phyloP scores from a whole-genome alignment of 352 stramenopile species.

The Thalassiosira mediterranea region DNA sequence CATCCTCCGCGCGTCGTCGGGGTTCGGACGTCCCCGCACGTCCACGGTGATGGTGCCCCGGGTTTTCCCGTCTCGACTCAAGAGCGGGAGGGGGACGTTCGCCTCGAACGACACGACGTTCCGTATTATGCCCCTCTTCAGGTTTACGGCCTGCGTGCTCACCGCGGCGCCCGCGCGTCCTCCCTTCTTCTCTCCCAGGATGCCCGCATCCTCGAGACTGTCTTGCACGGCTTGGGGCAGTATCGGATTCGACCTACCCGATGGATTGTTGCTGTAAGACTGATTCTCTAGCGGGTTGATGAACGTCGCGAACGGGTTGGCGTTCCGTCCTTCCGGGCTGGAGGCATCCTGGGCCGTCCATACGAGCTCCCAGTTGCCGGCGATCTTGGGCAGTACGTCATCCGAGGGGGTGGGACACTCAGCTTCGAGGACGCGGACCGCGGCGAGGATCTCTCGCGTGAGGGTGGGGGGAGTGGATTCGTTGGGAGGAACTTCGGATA shows the following conservation, averaged over 20 bases:
- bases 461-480: slow-evolving; percentile 54
- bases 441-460: slow-evolving; percentile 62
- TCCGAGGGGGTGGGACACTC: slow-evolving; percentile 55
- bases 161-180: slow-evolving; percentile 26
- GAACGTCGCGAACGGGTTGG: slow-evolving; percentile 40
- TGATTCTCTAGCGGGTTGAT: slow-evolving; percentile 81
- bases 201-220: slow-evolving; percentile 64
- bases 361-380: slow-evolving; percentile 78
- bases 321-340: slow-evolving; percentile 29
- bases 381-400: slow-evolving; percentile 56
- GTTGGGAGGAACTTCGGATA: slow-evolving; percentile 56
- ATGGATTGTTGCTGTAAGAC: slow-evolving; percentile 78
- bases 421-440: slow-evolving; percentile 57
- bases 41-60: slow-evolving; percentile 64
- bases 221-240: slow-evolving; percentile 71
- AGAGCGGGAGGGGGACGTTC: slow-evolving; percentile 40
- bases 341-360: slow-evolving; percentile 77
- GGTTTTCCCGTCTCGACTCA: slow-evolving; percentile 41
- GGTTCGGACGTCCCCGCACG: slow-evolving; percentile 59
- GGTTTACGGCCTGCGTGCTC: slow-evolving; percentile 74
- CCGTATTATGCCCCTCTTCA: slow-evolving; percentile 63
- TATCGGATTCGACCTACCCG: slow-evolving; percentile 67
- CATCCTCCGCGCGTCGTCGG: slow-evolving; percentile 60
- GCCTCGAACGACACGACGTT: slow-evolving; percentile 72
- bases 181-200: slow-evolving; percentile 32